Conservation (phyloP, 441 rosid genomes). For the Erodium texanum region DNA sequence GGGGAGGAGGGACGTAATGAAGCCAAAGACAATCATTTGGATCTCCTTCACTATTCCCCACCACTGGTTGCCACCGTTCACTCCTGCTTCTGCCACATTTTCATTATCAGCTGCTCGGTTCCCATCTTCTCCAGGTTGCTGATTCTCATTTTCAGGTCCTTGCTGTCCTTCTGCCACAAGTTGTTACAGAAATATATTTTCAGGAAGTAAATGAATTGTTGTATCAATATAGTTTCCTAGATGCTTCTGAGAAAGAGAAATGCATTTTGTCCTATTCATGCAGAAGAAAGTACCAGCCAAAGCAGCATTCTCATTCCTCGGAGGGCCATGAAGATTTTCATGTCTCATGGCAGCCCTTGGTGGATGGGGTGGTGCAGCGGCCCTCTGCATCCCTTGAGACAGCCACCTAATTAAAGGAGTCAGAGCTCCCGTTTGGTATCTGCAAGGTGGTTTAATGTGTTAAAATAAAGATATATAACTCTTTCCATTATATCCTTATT, state of each 20-base stretch:
- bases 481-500: background rate
- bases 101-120: slow-evolving; percentile 46
- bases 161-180: slow-evolving; percentile 41
- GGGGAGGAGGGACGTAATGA: slow-evolving; percentile 91
- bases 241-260: background rate
- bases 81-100: slow-evolving; percentile 38
- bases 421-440: slow-evolving; percentile 95
- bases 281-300: slow-evolving; percentile 40
- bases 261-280: background rate
- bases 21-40: slow-evolving; percentile 92
- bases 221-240: no score
- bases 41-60: slow-evolving; percentile 95
- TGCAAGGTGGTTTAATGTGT: slow-evolving; percentile 23
- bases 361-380: slow-evolving; percentile 76
- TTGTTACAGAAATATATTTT: background rate
- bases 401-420: slow-evolving; percentile 85
- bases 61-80: slow-evolving; percentile 60
- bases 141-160: slow-evolving; percentile 63
- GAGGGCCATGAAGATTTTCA: slow-evolving; percentile 52
- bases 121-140: slow-evolving; percentile 24
- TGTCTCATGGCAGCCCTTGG: slow-evolving; percentile 59
- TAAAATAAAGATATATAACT: background rate
- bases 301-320: slow-evolving; percentile 43
- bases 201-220: background rate
- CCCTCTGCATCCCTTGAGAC: slow-evolving; percentile 93